Conservation (phyloP, 164 flowering plant genomes). For the Nymphaea thermarum region DNA sequence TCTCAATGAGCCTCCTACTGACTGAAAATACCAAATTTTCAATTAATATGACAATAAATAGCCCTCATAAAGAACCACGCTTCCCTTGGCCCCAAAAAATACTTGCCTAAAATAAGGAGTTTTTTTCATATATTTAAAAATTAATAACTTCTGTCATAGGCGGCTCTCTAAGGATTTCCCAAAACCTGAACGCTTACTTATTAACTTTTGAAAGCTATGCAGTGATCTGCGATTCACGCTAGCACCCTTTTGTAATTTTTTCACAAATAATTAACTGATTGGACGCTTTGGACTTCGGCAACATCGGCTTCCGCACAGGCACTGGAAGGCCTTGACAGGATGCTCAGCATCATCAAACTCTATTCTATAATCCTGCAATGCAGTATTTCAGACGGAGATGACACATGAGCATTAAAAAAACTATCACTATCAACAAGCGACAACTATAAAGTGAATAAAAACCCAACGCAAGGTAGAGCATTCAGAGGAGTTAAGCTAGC, state of each 20-base stretch:
- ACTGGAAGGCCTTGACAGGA: neutral
- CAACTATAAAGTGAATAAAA: neutral
- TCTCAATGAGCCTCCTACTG: too few relatives aligned
- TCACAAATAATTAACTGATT: neutral
- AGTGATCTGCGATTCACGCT: neutral
- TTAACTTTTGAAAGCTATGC: neutral
- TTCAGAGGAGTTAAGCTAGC: too few relatives aligned
- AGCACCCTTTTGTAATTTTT: neutral
- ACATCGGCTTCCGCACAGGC: neutral
- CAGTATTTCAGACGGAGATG: neutral
- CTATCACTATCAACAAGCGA: neutral
- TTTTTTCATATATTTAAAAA: neutral
- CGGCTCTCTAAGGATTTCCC: too few relatives aligned
- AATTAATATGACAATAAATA: too few relatives aligned
- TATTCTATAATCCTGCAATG: neutral
- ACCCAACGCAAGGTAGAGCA: neutral
- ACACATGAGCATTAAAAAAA: neutral
- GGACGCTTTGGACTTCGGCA: neutral
- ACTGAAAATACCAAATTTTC: too few relatives aligned
- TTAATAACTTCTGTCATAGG: neutral
- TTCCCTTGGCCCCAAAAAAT: too few relatives aligned
- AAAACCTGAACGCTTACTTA: too few relatives aligned
- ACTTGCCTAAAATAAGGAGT: neutral
- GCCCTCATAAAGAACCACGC: too few relatives aligned
- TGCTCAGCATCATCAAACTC: neutral